phyloP scores from a whole-genome alignment of 768 basidiomycete species.

The Russula brevipes region DNA sequence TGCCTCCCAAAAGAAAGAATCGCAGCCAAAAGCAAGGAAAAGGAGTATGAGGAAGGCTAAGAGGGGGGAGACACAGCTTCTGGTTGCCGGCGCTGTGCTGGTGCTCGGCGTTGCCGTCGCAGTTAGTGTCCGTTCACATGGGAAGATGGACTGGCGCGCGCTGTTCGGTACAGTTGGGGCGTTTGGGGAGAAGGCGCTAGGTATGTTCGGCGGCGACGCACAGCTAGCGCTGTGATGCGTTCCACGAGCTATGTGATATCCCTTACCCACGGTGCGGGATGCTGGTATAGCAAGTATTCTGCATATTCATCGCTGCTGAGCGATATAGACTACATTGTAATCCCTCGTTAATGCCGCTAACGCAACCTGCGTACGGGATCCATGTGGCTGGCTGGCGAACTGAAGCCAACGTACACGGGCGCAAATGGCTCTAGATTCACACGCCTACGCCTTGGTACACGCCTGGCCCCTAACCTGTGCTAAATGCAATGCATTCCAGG shows the following conservation, averaged over 20 bases:
- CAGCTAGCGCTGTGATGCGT: conserved; percentile 4
- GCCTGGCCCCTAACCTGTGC: too few relatives aligned
- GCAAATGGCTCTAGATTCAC: too few relatives aligned
- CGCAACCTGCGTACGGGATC: too few relatives aligned
- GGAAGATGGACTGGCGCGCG: not conserved
- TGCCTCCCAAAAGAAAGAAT: conserved; percentile 29
- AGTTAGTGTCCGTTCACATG: conserved; percentile 31
- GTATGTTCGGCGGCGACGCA: conserved; percentile 4
- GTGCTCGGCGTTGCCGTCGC: conserved; percentile 69
- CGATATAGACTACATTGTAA: not conserved
- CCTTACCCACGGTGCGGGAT: not conserved
- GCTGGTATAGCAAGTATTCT: not conserved
- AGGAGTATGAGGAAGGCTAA: not conserved
- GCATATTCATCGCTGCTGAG: not conserved
- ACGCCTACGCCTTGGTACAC: too few relatives aligned
- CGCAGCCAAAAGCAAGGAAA: conserved; percentile 24
- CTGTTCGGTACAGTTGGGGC: conserved; percentile 10
- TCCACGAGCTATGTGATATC: not conserved
- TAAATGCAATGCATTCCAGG: too few relatives aligned
- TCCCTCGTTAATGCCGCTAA: not conserved
- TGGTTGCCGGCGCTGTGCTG: conserved; percentile 62
- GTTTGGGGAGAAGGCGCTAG: conserved; percentile 17
- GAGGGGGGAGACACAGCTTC: conserved; percentile 28
- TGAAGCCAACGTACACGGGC: too few relatives aligned
- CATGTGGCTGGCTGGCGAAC: too few relatives aligned